Conservation (phyloP, 2,329 filamentous ascomycete species). For the Colletotrichum musae region DNA sequence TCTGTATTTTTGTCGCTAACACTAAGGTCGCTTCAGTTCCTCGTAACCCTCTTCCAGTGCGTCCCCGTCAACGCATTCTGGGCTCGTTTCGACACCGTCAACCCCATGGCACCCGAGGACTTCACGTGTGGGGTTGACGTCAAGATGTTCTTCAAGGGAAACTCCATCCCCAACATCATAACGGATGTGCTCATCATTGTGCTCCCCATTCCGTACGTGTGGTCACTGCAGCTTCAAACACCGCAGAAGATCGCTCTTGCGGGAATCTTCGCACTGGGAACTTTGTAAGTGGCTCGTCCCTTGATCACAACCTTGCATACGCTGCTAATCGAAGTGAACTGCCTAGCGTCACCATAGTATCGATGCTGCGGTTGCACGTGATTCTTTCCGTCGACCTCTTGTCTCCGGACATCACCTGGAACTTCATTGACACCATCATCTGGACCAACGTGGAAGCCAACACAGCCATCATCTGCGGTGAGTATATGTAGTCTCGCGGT, state of each 20-base stretch:
- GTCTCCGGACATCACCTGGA: constrained; percentile 46
- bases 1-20: too few species aligned
- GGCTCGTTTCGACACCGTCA: constrained; percentile 40
- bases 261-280: constrained; percentile 46
- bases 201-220: constrained; percentile 48
- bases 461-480: constrained; percentile 46
- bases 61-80: constrained; percentile 42
- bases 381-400: constrained; percentile 39
- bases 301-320: background rate
- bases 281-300: constrained; percentile 26
- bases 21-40: constrained; percentile 27
- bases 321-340: background rate
- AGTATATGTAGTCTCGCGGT: background rate
- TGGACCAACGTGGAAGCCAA: constrained; percentile 46
- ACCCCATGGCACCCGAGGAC: constrained; percentile 34
- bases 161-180: constrained; percentile 47
- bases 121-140: constrained; percentile 42
- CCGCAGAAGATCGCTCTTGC: constrained; percentile 45
- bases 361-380: constrained; percentile 38
- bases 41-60: constrained; percentile 43
- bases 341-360: constrained; percentile 41
- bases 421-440: constrained; percentile 43
- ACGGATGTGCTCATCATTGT: constrained; percentile 47
- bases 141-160: constrained; percentile 47
- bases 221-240: constrained; percentile 45